Conservation (phyloP, 306 rosid genomes). For the Ormosia semicastrata region DNA sequence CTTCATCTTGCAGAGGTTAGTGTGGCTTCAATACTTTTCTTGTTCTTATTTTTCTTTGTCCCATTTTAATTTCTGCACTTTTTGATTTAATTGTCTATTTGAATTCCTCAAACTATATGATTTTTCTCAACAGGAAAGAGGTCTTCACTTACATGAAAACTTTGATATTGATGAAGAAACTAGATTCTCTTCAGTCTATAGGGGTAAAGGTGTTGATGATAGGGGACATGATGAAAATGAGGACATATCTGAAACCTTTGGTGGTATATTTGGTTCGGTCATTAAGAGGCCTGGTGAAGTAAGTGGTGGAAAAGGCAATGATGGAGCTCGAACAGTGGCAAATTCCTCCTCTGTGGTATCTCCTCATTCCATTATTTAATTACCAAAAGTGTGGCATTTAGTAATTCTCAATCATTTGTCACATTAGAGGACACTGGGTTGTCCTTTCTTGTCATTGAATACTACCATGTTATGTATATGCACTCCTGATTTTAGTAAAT, state of each 20-base stretch:
- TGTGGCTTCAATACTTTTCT: slow-evolving; percentile 14
- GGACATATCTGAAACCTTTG: slow-evolving; percentile 72
- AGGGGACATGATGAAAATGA: slow-evolving; percentile 65
- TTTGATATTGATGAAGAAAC: slow-evolving; percentile 92
- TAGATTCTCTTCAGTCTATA: slow-evolving; percentile 82
- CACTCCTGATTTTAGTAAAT: slow-evolving; percentile 3
- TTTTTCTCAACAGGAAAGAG: slow-evolving; percentile 79
- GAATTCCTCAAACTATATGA: slow-evolving; percentile 9
- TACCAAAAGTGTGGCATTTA: background rate
- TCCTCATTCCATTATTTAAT: slow-evolving; percentile 22
- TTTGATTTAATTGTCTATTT: background rate
- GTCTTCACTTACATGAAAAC: slow-evolving; percentile 44
- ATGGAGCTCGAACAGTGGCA: slow-evolving; percentile 44
- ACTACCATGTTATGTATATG: slow-evolving; percentile 7
- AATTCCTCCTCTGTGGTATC: slow-evolving; percentile 58
- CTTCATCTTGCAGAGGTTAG: slow-evolving; percentile 92
- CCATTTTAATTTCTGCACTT: background rate
- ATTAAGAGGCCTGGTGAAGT: slow-evolving; percentile 44
- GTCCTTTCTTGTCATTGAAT: background rate
- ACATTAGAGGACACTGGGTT: background rate
- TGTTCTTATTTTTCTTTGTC: slow-evolving; percentile 10
- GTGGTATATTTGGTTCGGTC: slow-evolving; percentile 47
- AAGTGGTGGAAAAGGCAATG: slow-evolving; percentile 47
- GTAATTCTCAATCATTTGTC: background rate
- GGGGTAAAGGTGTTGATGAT: slow-evolving; percentile 71